Evolutionary conservation across 1,284 basidiomycete genomes (phyloP).

Genomic region (Pterula multifida): DNA sequence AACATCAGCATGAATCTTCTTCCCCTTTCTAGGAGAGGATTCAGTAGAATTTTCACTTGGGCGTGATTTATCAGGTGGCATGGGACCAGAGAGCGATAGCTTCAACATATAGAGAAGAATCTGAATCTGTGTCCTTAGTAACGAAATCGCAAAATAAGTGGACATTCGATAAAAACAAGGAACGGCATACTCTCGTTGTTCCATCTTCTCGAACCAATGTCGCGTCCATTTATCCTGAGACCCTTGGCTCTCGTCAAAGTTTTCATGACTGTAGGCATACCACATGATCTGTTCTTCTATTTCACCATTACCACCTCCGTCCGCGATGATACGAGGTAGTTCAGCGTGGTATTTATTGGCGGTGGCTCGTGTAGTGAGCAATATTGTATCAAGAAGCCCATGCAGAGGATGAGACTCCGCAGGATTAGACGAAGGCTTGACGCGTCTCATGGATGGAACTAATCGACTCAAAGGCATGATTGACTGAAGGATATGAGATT

Average conservation of each 20-base stretch:
- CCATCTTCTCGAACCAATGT: slow-evolving; percentile 49
- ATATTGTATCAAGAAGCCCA: slow-evolving; percentile 38
- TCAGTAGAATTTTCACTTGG: slow-evolving; percentile 12
- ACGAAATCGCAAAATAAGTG: background rate
- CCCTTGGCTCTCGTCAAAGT: slow-evolving; percentile 23
- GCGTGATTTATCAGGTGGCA: slow-evolving; percentile 8
- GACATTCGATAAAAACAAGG: background rate
- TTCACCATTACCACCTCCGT: slow-evolving; percentile 46
- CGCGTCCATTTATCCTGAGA: slow-evolving; percentile 40
- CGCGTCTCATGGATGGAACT: slow-evolving; percentile 5
- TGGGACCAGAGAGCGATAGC: slow-evolving; percentile 43
- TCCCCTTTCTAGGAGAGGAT: slow-evolving; percentile 23
- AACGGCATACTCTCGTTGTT: slow-evolving; percentile 56
- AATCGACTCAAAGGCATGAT: slow-evolving; percentile 6
- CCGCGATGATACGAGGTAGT: slow-evolving; percentile 41
- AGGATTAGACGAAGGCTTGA: slow-evolving; percentile 3
- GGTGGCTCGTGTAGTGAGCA: slow-evolving; percentile 43
- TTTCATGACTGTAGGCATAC: slow-evolving; percentile 52
- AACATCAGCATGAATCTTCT: slow-evolving; percentile 20
- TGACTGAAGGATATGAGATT: background rate
- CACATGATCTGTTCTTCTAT: slow-evolving; percentile 64
- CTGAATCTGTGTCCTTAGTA: slow-evolving; percentile 58
- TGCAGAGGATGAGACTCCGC: slow-evolving; percentile 37
- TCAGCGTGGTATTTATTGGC: slow-evolving; percentile 53
- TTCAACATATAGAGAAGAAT: slow-evolving; percentile 56